phyloP scores from a whole-genome alignment of 805 yeast species.

The Ogataea paradorogensis region DNA sequence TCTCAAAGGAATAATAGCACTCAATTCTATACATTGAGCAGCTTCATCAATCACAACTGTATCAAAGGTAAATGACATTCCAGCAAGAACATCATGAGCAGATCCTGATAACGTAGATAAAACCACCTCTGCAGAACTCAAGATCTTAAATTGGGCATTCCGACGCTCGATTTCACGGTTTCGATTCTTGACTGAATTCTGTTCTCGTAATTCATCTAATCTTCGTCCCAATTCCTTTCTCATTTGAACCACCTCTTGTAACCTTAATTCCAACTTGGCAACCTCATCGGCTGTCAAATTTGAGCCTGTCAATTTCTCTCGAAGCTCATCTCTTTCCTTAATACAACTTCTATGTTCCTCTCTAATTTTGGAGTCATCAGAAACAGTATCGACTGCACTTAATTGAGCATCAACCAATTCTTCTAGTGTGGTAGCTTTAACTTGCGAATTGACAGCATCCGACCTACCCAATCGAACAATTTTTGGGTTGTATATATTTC shows the following conservation, averaged over 20 bases:
- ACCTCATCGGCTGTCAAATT: conserved; percentile 40
- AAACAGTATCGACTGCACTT: conserved; percentile 32
- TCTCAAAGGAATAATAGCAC: conserved; percentile 86
- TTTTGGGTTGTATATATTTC: conserved; percentile 53
- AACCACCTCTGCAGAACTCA: conserved; percentile 75
- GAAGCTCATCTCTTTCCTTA: conserved; percentile 53
- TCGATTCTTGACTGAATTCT: conserved; percentile 62
- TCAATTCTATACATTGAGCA: conserved; percentile 92
- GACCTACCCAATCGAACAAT: conserved; percentile 87
- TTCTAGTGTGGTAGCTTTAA: conserved; percentile 79
- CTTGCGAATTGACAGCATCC: conserved; percentile 82
- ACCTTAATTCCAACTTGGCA: conserved; percentile 44
- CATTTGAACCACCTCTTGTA: conserved; percentile 55
- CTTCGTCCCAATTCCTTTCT: conserved; percentile 69
- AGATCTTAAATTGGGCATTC: conserved; percentile 66
- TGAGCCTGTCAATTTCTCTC: conserved; percentile 35
- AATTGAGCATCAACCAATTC: conserved; percentile 71
- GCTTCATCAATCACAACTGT: conserved; percentile 96
- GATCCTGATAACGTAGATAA: conserved; percentile 93
- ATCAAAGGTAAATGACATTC: conserved; percentile 73
- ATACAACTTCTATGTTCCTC: conserved; percentile 51
- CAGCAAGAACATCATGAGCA: conserved; percentile 81
- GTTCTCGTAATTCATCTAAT: conserved; percentile 78
- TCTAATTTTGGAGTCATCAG: conserved; percentile 48
- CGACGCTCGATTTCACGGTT: conserved; percentile 76